Conservation (phyloP, 305 asterid genomes). For the Fraxinus nigra region DNA sequence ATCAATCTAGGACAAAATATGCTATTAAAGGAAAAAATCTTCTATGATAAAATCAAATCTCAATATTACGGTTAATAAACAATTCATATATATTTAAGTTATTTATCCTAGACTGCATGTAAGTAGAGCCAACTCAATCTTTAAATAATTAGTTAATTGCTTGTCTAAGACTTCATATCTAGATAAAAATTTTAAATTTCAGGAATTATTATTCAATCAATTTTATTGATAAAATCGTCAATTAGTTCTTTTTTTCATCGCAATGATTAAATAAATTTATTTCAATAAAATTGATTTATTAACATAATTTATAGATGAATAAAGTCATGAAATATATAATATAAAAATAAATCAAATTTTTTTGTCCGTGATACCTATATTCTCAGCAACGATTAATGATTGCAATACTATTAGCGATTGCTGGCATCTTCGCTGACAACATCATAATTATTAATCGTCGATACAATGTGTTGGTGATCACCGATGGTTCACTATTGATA, state of each 20-base stretch:
- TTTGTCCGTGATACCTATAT: neutral
- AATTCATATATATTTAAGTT: no score
- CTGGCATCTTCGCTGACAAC: no score
- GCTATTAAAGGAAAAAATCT: no score
- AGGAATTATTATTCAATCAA: neutral
- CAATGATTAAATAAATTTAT: neutral
- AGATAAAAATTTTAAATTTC: no score
- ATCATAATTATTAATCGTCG: neutral
- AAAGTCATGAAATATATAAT: neutral
- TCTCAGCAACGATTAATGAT: neutral
- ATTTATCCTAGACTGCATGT: neutral
- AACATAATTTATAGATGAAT: neutral
- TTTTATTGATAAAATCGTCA: neutral
- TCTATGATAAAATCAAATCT: no score
- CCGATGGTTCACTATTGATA: neutral
- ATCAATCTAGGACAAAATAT: no score
- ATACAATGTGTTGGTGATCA: neutral
- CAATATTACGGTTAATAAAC: no score
- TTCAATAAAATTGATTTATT: neutral
- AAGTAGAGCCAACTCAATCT: neutral
- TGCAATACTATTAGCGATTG: neutral
- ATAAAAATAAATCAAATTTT: neutral
- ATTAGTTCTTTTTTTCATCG: neutral
- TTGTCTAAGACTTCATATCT: neutral
- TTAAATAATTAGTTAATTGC: no score